Evolutionary conservation across 805 yeast genomes (phyloP).

Genomic region (Priceomyces fermenticarens): DNA sequence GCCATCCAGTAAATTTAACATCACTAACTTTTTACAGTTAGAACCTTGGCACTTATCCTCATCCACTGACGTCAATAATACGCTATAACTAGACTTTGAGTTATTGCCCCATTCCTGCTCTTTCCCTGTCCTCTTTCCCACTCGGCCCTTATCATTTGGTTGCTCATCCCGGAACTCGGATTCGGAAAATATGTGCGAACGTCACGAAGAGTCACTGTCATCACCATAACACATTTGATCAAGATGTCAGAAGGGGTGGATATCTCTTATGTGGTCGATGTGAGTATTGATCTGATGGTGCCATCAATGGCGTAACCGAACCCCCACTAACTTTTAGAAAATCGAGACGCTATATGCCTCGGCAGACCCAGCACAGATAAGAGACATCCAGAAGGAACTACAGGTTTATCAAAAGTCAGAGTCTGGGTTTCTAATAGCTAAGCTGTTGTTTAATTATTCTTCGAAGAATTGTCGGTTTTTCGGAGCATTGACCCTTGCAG

Average conservation of each 20-base stretch:
- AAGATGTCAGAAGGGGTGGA: constrained; percentile 1
- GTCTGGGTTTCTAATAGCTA: constrained; percentile 58
- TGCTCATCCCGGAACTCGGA: too few species aligned
- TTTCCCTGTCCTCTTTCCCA: too few species aligned
- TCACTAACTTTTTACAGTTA: too few species aligned
- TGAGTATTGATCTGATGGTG: not conserved
- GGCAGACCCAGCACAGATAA: constrained; percentile 35
- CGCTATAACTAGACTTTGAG: too few species aligned
- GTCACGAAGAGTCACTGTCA: too few species aligned
- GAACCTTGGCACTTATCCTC: too few species aligned
- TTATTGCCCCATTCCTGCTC: too few species aligned
- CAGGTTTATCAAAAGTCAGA: constrained; percentile 58
- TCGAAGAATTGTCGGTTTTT: constrained; percentile 60
- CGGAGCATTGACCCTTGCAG: constrained; percentile 79
- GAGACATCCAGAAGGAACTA: constrained; percentile 49
- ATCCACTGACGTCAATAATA: too few species aligned
- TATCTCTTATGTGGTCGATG: constrained; percentile 3
- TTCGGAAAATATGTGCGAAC: too few species aligned
- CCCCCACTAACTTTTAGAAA: constrained; percentile 14
- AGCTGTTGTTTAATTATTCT: constrained; percentile 40
- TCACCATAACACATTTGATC: too few species aligned
- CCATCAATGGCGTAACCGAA: not conserved
- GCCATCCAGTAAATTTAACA: too few species aligned
- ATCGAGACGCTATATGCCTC: constrained; percentile 46
- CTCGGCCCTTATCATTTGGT: too few species aligned